Evolutionary conservation across 2,329 filamentous ascomycete genomes (phyloP).

Genomic region (Rhynchosporium graminicola): DNA sequence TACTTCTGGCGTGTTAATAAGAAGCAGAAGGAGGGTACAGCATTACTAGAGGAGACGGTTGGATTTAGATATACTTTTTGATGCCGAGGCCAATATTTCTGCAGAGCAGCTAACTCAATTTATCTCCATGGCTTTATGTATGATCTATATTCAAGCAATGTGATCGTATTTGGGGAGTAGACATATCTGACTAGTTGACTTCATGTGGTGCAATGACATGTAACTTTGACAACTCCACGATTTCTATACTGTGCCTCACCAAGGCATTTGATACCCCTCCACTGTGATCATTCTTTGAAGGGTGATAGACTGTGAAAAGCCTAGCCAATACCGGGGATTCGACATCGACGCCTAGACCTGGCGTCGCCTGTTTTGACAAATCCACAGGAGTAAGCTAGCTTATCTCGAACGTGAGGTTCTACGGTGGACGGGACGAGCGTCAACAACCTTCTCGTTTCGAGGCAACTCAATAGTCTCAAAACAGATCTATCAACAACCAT

Average conservation of each 20-base stretch:
- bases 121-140: conserved; percentile 25
- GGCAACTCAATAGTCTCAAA: conserved; percentile 14
- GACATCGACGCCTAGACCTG: conserved; percentile 8
- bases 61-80: conserved; percentile 39
- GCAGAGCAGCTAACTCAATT: conserved; percentile 10
- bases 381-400: conserved; percentile 10
- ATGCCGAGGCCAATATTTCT: conserved; percentile 11
- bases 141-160: conserved; percentile 15
- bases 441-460: conserved; percentile 13
- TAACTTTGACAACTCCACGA: background rate
- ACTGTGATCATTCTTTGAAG: background rate
- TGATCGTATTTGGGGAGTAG: conserved; percentile 7
- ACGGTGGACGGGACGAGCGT: conserved; percentile 11
- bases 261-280: background rate
- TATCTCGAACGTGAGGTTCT: conserved; percentile 8
- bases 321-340: background rate
- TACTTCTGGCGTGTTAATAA: conserved; percentile 56
- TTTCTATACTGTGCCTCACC: background rate
- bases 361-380: background rate
- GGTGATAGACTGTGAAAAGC: background rate
- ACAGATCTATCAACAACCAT: conserved; percentile 14
- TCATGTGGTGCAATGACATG: background rate
- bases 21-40: conserved; percentile 48
- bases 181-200: conserved; percentile 4
- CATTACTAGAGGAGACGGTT: conserved; percentile 48